Evolutionary conservation across 371 early-diverging fungal genomes (phyloP), one percentile per base, ranked within the genome.

Genomic region (Homolaphlyctis polyrhiza): DNA sequence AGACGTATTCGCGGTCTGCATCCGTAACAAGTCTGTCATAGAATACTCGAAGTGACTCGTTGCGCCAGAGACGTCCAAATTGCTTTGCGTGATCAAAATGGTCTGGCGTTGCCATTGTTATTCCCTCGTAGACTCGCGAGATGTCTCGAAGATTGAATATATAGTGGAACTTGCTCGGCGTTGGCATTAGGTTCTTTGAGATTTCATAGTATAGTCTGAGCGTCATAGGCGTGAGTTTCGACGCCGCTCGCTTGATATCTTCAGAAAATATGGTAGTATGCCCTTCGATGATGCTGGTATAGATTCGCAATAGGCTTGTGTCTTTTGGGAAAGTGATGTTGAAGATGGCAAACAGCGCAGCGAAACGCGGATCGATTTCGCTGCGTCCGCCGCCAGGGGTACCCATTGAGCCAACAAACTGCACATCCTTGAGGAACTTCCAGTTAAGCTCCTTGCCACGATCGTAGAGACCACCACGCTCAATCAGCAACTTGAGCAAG

Each of bases 141-240:
- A 84, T 84, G 67, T 84, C 85, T n/a, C 85, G 75, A n/a, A 84
- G 67, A 64, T 84, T 84, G 69, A 84, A 84, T 36, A 84, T 81
- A 64, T 84, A 84, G 64, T 84, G 85, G 70, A 84, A 84, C 63
- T 84, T 84, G 35, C 69, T 72, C 23, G 85, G 85, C 8, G 85
- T 84, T 2, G 85, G 85, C 71, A 79, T 68, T 23, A 84, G 71
- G 57, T 69, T 79, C 35, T 80, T 78, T n/a, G 71, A 65, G 28
- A 83, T 70, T 34, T 78, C 76, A 14, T 65, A 50, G 62, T 79
- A 84, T 21, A 84, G 63, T 64, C 74, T 74, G 21, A 82, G 61
- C 0, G 77, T 80, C 32, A 77, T 71, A 2, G 61, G 8, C 5
- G 80, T 80, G 16, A 80, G 67, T 61, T 74, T 74, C 21, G 67